phyloP scores from a whole-genome alignment of 2,329 filamentous ascomycete species.

The Venturiaceae sp. region DNA sequence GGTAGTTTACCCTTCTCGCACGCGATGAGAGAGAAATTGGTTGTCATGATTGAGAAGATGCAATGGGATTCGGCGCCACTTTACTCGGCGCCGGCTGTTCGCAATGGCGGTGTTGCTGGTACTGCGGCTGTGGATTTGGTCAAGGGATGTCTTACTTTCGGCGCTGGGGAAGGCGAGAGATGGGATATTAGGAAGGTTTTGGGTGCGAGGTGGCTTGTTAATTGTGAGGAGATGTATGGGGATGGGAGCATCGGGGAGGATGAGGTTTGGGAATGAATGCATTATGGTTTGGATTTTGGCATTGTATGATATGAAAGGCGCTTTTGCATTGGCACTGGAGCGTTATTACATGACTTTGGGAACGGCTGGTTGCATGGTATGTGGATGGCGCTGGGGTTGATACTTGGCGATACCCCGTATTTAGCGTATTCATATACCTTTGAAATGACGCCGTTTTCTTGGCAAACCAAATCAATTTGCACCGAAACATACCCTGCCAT shows the following conservation, averaged over 20 bases:
- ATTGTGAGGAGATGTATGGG: slow-evolving; percentile 2
- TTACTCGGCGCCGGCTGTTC: slow-evolving; percentile 28
- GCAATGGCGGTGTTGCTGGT: slow-evolving; percentile 21
- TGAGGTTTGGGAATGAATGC: slow-evolving; percentile 1
- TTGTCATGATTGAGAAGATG: slow-evolving; percentile 48
- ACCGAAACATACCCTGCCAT: too few species aligned
- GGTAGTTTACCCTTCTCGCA: slow-evolving; percentile 55
- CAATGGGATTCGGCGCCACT: slow-evolving; percentile 47
- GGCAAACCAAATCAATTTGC: too few species aligned
- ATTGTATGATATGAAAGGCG: too few species aligned
- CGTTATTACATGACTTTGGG: too few species aligned
- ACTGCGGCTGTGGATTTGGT: slow-evolving; percentile 38
- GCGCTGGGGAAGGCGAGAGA: slow-evolving; percentile 38
- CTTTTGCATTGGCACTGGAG: too few species aligned
- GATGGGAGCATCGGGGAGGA: slow-evolving; percentile 4
- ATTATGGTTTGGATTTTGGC: too few species aligned
- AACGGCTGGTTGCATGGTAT: too few species aligned
- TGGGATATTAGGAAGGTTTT: slow-evolving; percentile 3
- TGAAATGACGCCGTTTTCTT: too few species aligned
- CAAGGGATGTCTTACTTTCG: slow-evolving; percentile 48
- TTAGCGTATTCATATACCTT: too few species aligned
- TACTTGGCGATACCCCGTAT: too few species aligned
- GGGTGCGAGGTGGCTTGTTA: not conserved
- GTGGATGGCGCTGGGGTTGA: too few species aligned
- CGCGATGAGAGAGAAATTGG: slow-evolving; percentile 47